Evolutionary conservation across 1,284 basidiomycete genomes (phyloP).

Genomic region (Austroboletus niveus): DNA sequence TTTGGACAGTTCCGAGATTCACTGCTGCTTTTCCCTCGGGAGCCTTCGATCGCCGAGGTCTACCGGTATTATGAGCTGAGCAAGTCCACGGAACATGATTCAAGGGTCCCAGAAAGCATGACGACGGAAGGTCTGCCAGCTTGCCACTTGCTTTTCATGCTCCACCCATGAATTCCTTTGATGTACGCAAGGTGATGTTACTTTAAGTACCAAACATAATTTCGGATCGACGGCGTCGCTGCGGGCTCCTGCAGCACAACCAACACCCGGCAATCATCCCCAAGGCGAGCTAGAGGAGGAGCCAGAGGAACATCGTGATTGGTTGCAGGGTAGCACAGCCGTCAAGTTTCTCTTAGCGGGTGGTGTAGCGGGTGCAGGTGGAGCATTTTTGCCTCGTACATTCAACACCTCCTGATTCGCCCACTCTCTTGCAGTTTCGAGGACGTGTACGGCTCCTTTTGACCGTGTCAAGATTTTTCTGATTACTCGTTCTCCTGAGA

Average conservation of each 20-base stretch:
- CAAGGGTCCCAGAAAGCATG: slow-evolving; percentile 72
- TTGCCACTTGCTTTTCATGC: slow-evolving; percentile 14
- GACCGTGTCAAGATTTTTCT: slow-evolving; percentile 97
- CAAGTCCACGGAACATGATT: slow-evolving; percentile 73
- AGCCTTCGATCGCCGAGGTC: slow-evolving; percentile 80
- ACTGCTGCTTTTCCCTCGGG: slow-evolving; percentile 81
- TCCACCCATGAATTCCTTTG: slow-evolving; percentile 25
- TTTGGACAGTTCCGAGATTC: slow-evolving; percentile 91
- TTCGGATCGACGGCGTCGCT: slow-evolving; percentile 37
- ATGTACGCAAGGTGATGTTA: slow-evolving; percentile 63
- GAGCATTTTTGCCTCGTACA: slow-evolving; percentile 23
- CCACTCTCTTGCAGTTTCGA: slow-evolving; percentile 61
- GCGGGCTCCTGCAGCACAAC: slow-evolving; percentile 21
- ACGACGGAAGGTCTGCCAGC: slow-evolving; percentile 79
- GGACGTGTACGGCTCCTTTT: slow-evolving; percentile 96
- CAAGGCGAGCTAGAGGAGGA: slow-evolving; percentile 56
- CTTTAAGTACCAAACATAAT: slow-evolving; percentile 67
- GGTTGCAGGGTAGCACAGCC: slow-evolving; percentile 72
- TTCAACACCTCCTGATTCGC: slow-evolving; percentile 6
- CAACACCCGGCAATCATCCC: slow-evolving; percentile 38
- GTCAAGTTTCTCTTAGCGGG: slow-evolving; percentile 92
- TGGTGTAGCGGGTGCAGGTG: slow-evolving; percentile 90
- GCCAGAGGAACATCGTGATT: slow-evolving; percentile 59
- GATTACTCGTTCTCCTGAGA: slow-evolving; percentile 80
- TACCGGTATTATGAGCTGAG: slow-evolving; percentile 83